Evolutionary conservation across 148 eudicot genomes (phyloP), one percentile per base, ranked within the genome.

Genomic region (Vaccinium macrocarpon): DNA sequence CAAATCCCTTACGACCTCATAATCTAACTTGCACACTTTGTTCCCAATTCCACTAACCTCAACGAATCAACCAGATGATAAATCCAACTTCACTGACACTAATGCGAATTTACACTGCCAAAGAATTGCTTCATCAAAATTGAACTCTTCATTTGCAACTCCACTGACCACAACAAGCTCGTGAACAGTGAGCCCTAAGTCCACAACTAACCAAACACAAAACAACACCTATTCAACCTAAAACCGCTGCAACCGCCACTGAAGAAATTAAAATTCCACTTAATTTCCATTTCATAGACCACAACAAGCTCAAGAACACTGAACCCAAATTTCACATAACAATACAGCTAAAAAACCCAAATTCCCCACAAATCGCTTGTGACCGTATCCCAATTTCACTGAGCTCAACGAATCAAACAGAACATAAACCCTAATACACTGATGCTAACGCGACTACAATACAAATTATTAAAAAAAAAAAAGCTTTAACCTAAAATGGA

Each of bases 11-110:
- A 10, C 14, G 3, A 52, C 55, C 14, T 52, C 11, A 52, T 10
- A 52, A 52, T 52, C 55, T 52, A 8, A 52, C 46, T 52, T 52
- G 53, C 10, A 51, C 53, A 9, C 55, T 52, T 51, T 9, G 8
- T 9, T 51, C 13, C 55, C 55, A 51, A 11, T 12, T 51, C 13
- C 55, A 51, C 55, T 51, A 12, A 51, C 12, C 55, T 9, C 55
- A 51, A 51, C 53, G 53, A 8, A 51, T 51, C 53, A 51, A 51
- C 11, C 14, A 51, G 55, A 51, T 9, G 13, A 8, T 59, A 84
- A 79, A 80, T 55, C 80, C 80, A 46, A 83, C 32, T 49, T 42
- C 61, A 62, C 50, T 77, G 52, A 29, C 12, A 84, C 53, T 2
- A 48, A 7, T 18, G 21, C 23, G 59, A 38, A 13, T 27, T 16